These are phyloP conservation scores for Cladosporium sp. DNA, from an alignment of 2,329 filamentous ascomycete genomes.

Conservation along the genomic window DNA sequence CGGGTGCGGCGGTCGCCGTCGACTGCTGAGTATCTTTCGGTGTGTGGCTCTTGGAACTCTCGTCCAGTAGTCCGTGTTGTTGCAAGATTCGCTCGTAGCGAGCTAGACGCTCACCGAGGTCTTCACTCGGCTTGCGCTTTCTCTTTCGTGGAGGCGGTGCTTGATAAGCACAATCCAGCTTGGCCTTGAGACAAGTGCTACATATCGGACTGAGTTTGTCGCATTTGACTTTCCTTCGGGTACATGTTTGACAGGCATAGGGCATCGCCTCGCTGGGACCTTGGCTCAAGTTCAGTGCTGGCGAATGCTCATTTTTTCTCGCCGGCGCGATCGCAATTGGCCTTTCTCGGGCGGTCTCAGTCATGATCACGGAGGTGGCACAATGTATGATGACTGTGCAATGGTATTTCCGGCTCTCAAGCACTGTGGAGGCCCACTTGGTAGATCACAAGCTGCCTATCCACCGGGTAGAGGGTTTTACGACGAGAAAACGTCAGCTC, in stretches of 20 bases:
- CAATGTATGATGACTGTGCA: too few relatives aligned
- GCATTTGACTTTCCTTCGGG: slow-evolving; percentile 40
- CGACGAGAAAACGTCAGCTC: too few relatives aligned
- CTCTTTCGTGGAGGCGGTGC: slow-evolving; percentile 36
- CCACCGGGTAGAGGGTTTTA: too few relatives aligned
- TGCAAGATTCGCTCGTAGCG: slow-evolving; percentile 39
- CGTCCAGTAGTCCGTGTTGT: slow-evolving; percentile 32
- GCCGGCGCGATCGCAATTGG: slow-evolving; percentile 5
- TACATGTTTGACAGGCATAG: slow-evolving; percentile 31
- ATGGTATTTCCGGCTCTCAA: too few relatives aligned
- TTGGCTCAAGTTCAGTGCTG: background rate
- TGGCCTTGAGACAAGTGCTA: slow-evolving; percentile 32
- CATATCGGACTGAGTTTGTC: slow-evolving; percentile 33
- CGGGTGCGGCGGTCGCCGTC: too few relatives aligned
- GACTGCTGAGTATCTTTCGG: background rate
- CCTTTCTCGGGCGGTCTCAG: background rate
- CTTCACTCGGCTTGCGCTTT: slow-evolving; percentile 34
- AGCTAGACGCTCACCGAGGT: slow-evolving; percentile 34
- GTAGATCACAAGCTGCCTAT: too few relatives aligned
- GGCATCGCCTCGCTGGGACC: slow-evolving; percentile 19
- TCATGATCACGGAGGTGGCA: background rate
- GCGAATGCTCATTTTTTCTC: background rate
- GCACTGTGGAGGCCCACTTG: too few relatives aligned
- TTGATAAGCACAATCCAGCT: slow-evolving; percentile 39
- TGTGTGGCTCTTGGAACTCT: background rate